phyloP scores from a whole-genome alignment of 2,329 filamentous ascomycete species.

The Leptographium flavum region DNA sequence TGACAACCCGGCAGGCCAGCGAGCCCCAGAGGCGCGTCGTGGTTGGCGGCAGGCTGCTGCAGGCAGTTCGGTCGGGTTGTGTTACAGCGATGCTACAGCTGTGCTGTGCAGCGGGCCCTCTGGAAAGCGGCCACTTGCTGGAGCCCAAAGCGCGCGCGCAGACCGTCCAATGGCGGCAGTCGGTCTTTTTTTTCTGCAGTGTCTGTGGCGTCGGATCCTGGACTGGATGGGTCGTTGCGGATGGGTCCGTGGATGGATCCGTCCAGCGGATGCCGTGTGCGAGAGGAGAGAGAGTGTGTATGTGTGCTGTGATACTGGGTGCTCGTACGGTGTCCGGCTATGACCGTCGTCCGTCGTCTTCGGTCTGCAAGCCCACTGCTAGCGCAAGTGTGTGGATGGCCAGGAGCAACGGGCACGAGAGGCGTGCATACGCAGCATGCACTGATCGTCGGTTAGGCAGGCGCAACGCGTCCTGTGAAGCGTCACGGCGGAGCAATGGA shows the following conservation, averaged over 20 bases:
- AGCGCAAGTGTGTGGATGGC: not conserved
- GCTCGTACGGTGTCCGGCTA: no score
- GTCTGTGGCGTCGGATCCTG: no score
- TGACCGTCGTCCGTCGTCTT: no score
- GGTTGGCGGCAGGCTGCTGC: constrained; percentile 2
- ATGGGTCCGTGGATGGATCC: not conserved
- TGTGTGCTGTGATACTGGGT: no score
- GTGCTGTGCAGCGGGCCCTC: not conserved
- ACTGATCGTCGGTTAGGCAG: not conserved
- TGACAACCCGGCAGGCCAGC: not conserved
- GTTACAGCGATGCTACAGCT: constrained; percentile 4
- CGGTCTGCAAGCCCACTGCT: not conserved
- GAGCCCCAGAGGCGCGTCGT: constrained; percentile 7
- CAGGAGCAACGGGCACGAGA: not conserved
- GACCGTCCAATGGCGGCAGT: not conserved
- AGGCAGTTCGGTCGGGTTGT: not conserved
- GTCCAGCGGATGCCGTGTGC: not conserved
- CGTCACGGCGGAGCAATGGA: not conserved
- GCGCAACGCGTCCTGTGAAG: not conserved
- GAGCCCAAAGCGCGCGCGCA: constrained; percentile 4
- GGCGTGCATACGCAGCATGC: not conserved
- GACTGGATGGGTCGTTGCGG: no score
- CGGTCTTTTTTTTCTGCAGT: not conserved
- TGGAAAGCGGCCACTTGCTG: not conserved
- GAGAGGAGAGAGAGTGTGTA: no score